Conservation (phyloP, 2,329 filamentous ascomycete genomes). For the Phaeoacremonium minimum region DNA sequence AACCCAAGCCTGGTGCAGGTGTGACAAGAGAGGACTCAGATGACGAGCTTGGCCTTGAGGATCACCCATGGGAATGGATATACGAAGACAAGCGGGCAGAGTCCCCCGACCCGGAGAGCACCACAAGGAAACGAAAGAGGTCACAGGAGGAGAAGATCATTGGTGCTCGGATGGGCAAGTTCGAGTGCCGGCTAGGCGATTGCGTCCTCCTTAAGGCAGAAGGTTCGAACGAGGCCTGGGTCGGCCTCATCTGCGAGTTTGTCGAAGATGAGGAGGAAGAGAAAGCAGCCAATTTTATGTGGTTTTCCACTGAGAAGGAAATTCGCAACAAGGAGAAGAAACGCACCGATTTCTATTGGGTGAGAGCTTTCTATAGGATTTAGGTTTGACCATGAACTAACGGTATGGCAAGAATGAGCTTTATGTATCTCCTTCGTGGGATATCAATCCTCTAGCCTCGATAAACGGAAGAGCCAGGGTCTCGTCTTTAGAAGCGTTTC, state of each 20-base stretch:
- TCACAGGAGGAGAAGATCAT: conserved; percentile 52
- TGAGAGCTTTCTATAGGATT: conserved; percentile 32
- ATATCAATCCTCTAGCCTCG: conserved; percentile 79
- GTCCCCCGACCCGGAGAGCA: conserved; percentile 5
- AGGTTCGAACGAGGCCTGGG: conserved; percentile 83
- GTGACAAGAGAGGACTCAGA: conserved; percentile 76
- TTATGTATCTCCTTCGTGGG: conserved; percentile 84
- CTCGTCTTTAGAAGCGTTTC: conserved; percentile 68
- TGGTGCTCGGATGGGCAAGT: conserved; percentile 77
- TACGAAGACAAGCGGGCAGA: conserved; percentile 40
- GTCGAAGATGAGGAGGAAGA: conserved; percentile 67
- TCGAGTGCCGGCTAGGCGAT: conserved; percentile 79
- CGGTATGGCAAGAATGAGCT: conserved; percentile 66
- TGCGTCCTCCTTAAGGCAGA: conserved; percentile 84
- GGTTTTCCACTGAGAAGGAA: conserved; percentile 91
- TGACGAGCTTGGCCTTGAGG: conserved; percentile 74
- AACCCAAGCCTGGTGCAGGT: conserved; percentile 28
- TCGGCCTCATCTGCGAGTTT: conserved; percentile 84
- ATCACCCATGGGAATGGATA: conserved; percentile 76
- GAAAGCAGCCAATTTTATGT: conserved; percentile 86
- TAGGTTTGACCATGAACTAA: too few relatives aligned
- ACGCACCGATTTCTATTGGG: conserved; percentile 70
- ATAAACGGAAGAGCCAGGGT: conserved; percentile 88
- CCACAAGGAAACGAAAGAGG: conserved; percentile 29
- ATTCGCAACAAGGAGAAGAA: conserved; percentile 81